Base-by-base conservation (phyloP, 768 basidiomycete genomes). In the Suillus luteus region DNA sequence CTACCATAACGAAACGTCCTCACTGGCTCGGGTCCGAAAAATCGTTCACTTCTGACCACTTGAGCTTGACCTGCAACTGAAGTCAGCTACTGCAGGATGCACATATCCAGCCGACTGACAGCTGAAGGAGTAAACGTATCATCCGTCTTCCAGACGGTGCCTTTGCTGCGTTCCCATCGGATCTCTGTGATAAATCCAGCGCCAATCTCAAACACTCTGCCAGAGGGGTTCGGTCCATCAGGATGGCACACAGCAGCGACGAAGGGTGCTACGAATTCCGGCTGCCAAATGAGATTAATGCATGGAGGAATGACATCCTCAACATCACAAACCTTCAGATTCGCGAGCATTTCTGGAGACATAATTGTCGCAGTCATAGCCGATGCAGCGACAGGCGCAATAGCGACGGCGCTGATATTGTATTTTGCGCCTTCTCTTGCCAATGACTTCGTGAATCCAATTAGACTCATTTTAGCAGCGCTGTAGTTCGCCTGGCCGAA, bases 401-500 rank as follows among this genome's bases (percentile, higher is more conserved):
- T 90, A n/a, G 83, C 92, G 59, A 87, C 88, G 1, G 91, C 85
- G 71, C 87, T 87, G 74, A 98, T 98, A 68, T 86, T 86, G 74
- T 96, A 95, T 75, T 96, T 97, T 43, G 82, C 90, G 41, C 97
- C 97, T 76, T 99, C 97, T 27, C 86, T 81, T 3, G 96, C 95
- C 41, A 99, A 84, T 5, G 96, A 95, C 74, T 94, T 95, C 19
- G 95, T 93, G 78, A 98, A 97, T 0, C 82, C 90, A 59, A 98
- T 83, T 41, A 99, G 85, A 67, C 90, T 95, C 93, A 97, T 96
- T 83, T 99, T 99, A 2, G 96, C 96, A 2, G 96, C 94, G 55
- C 95, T 95, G 76, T 99, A 99, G 76, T 99, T 99, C 14, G 95
- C 89, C 77, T 98, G 96, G 11, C 97, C 97, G 73, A 96, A 92